Evolutionary conservation across 2,329 filamentous ascomycete species (phyloP).

Genomic region (Apiospora kogelbergensis): DNA sequence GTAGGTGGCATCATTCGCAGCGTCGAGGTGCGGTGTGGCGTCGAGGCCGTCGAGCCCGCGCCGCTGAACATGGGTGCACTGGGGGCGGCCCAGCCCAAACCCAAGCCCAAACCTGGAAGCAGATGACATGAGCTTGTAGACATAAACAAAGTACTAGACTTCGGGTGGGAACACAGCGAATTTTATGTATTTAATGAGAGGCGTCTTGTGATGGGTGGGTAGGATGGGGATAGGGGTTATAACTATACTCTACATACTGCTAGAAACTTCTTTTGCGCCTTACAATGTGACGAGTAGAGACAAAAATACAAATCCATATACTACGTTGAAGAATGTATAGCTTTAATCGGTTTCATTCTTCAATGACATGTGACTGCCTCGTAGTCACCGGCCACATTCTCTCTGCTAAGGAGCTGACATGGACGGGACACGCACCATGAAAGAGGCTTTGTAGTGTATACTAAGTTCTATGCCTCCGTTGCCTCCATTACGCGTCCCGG

Average conservation of each 20-base stretch:
- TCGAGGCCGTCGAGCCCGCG: conserved; percentile 25
- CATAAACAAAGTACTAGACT: not conserved
- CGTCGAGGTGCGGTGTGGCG: conserved; percentile 34
- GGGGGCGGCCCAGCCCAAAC: not conserved
- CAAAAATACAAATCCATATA: not conserved
- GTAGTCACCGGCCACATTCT: not conserved
- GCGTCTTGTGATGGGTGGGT: not conserved
- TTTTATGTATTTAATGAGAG: not conserved
- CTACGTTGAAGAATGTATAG: not conserved
- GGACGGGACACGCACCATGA: too few species aligned
- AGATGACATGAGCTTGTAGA: not conserved
- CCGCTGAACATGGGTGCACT: conserved; percentile 22
- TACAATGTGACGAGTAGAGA: not conserved
- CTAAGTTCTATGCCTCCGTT: not conserved
- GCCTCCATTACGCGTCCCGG: not conserved
- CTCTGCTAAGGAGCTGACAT: not conserved
- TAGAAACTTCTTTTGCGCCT: not conserved
- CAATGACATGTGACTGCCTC: not conserved
- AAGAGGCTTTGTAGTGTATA: too few species aligned
- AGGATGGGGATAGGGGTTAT: not conserved
- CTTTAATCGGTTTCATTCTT: not conserved
- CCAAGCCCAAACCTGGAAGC: not conserved
- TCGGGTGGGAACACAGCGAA: not conserved
- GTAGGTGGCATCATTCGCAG: conserved; percentile 36
- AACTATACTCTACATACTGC: not conserved